Evolutionary conservation across 768 basidiomycete species (phyloP).

Genomic region (Lactifluus echinatus): DNA sequence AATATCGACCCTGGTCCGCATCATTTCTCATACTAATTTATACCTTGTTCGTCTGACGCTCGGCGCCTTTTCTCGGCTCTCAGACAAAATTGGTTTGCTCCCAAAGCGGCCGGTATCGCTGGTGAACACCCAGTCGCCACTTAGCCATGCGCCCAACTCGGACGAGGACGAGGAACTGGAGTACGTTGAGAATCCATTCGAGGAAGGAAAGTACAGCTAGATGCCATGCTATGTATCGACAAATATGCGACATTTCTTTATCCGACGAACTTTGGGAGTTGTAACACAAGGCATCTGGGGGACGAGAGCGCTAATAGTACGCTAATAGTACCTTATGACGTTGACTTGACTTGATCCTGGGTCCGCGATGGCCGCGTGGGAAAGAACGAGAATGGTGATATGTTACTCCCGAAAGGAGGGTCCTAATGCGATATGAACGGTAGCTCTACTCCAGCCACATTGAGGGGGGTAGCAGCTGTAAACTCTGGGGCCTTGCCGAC

Average conservation of each 20-base stretch:
- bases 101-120: slow-evolving; percentile 25
- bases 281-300: not conserved
- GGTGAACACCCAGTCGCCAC: slow-evolving; percentile 1
- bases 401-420: not conserved
- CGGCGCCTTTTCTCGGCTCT: not conserved
- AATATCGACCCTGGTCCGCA: slow-evolving; percentile 18
- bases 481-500: slow-evolving; percentile 59
- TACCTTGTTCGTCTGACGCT: not conserved
- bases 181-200: slow-evolving; percentile 24
- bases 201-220: slow-evolving; percentile 18
- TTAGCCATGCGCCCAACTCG: not conserved
- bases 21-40: not conserved
- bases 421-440: slow-evolving; percentile 1
- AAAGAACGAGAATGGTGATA: not conserved
- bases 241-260: not conserved
- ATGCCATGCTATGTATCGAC: not conserved
- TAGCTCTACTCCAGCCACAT: not conserved
- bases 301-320: not conserved
- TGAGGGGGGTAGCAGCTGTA: slow-evolving; percentile 27
- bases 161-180: slow-evolving; percentile 21
- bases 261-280: not conserved
- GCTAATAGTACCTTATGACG: not conserved
- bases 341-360: not conserved
- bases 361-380: not conserved
- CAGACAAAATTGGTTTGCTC: slow-evolving; percentile 24